Evolutionary conservation across 1,284 basidiomycete genomes (phyloP), one percentile per base, ranked within the genome.

Genomic region (Spongispora temasekensis): DNA sequence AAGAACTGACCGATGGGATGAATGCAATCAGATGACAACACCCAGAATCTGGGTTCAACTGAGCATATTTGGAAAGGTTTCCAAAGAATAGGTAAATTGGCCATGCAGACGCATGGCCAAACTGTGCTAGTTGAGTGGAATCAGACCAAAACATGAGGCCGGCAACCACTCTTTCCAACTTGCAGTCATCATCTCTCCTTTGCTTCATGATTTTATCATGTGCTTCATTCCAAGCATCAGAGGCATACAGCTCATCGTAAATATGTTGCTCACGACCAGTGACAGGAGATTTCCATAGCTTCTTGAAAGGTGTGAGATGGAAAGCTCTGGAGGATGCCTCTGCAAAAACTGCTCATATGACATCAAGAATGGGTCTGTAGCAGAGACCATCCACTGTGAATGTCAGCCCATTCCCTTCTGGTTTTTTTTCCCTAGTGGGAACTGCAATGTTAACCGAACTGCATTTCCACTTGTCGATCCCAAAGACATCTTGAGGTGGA

Each of bases 61-160:
- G 42, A 44, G 42, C 42, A 37, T 34, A 34, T 34, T 34, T 34
- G n/a, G n/a, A n/a, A n/a, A n/a, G n/a, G n/a, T n/a, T n/a, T n/a
- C n/a, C n/a, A n/a, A n/a, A n/a, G n/a, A n/a, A n/a, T n/a, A n/a
- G n/a, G n/a, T n/a, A n/a, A n/a, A n/a, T n/a, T n/a, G n/a, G n/a
- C n/a, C n/a, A 80, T 0, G 76, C 59, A 2, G 64, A 63, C 1
- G 71, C 68, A 7, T 66, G 62, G 0, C 79, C 75, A 56, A 78
- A 79, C 15, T 66, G 65, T 0, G 75, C 68, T 0, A 79, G 65
- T 10, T 75, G 74, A 1, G 78, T 80, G 0, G 67, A 63, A 58
- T 79, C 76, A 0, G 77, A 79, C 67, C 69, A 77, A 58, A 76
- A 65, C 70, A 78, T 72, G 1, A 78, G 46, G 32, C 32, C 32